Base-by-base conservation (phyloP, 2,329 filamentous ascomycete species). In the Beauveria asiatica region DNA sequence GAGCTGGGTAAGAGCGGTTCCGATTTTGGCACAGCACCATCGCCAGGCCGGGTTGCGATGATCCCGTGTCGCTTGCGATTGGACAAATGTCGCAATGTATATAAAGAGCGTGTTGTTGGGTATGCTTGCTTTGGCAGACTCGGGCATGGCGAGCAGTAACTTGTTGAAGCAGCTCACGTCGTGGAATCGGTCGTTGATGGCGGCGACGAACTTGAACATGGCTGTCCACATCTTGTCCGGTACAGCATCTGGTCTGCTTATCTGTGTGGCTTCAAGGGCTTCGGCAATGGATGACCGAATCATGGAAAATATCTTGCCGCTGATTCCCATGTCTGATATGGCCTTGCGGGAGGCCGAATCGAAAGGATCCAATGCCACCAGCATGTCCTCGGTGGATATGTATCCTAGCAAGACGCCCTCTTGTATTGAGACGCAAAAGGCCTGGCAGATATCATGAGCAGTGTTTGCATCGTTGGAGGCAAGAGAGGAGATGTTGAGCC, bases 21-120 rank as follows among this genome's bases (percentile, higher is more conserved):
- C 57, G 27, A 59, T 33, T 27, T 59, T 59, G 21, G 41, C 27
- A 48, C 49, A 53, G 42, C 57, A 53, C 57, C 57, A 59, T 37
- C 27, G 25, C 57, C 57, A 59, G 8, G 21, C n/a, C 1, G 49
- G 49, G 19, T 42, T 48, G 21, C 25, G 49, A 41, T 59, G 25
- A 39, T 53, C 49, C 9, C 39, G 21, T 21, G 23, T 37, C 30
- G 48, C 49, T 44, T 59, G 57, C 3, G 39, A 16, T 30, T 59
- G 39, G 9, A 53, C 8, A 7, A 59, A 53, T 5, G 23, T 53
- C 27, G 25, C 25, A 2, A 41, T 25, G 21, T 46, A 53, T 44
- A 16, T 46, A 10, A 48, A 46, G 3, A 59, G 27, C 0, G 21
- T 17, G 25, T 59, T 30, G 27, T 46, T 11, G 8, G 49, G 39